phyloP scores from a whole-genome alignment of 1,139 yeast species.

The Candida dubliniensis region DNA sequence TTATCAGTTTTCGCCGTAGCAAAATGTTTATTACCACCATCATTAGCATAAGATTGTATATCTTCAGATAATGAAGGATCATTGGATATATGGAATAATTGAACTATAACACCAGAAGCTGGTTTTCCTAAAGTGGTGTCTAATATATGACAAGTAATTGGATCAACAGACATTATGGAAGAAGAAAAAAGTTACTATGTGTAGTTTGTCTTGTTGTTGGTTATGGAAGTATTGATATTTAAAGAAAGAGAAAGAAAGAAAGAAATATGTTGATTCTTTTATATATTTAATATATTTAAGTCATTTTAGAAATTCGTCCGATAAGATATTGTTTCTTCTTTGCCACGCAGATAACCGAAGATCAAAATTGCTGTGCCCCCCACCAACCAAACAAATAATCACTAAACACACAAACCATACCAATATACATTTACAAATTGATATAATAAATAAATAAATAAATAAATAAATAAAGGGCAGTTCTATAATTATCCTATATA shows the following conservation, averaged over 20 bases:
- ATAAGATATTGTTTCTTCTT: no score
- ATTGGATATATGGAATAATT: constrained; percentile 44
- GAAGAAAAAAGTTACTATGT: not conserved
- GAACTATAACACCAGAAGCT: constrained; percentile 65
- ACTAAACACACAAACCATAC: no score
- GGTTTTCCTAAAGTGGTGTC: constrained; percentile 87
- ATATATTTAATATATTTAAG: no score
- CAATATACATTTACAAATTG: no score
- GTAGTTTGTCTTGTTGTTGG: not conserved
- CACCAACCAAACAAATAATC: no score
- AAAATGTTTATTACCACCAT: constrained; percentile 36
- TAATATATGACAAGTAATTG: constrained; percentile 83
- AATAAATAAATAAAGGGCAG: not conserved
- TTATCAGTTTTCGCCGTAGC: constrained; percentile 67
- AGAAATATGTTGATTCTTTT: no score
- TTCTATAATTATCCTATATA: constrained; percentile 4
- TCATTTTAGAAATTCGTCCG: no score
- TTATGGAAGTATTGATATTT: not conserved
- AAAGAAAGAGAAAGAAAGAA: no score
- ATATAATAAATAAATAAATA: no score
- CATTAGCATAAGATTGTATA: constrained; percentile 20
- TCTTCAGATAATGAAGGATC: constrained; percentile 22
- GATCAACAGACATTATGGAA: constrained; percentile 35
- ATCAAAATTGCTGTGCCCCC: no score
- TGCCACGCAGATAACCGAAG: no score